Evolutionary conservation across 75 land plant species (phyloP).

Genomic region (Gnetum montanum): DNA sequence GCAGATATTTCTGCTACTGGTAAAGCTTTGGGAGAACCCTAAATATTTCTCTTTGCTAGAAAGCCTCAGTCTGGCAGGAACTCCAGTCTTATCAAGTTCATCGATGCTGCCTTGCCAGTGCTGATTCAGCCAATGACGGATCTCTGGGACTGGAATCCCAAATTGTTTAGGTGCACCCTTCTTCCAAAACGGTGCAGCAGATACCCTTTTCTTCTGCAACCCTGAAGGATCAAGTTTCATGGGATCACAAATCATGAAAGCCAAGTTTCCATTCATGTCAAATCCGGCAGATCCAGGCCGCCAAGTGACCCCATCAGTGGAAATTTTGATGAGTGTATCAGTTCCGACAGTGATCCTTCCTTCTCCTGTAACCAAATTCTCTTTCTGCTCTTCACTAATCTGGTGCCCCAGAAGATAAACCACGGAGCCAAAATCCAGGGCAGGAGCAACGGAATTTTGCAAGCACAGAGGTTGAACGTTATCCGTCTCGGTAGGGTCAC

Average conservation of each 20-base stretch:
- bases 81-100: slow-evolving; percentile 56
- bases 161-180: slow-evolving; percentile 50
- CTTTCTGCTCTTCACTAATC: slow-evolving; percentile 14
- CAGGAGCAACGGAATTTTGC: slow-evolving; percentile 47
- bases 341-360: slow-evolving; percentile 66
- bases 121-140: slow-evolving; percentile 73
- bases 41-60: not conserved
- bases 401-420: slow-evolving; percentile 51
- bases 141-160: slow-evolving; percentile 60
- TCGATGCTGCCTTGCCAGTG: slow-evolving; percentile 74
- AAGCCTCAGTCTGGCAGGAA: slow-evolving; percentile 17
- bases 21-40: not conserved
- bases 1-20: not conserved
- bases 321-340: slow-evolving; percentile 62
- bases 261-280: slow-evolving; percentile 63
- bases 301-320: slow-evolving; percentile 59
- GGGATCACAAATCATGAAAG: slow-evolving; percentile 80
- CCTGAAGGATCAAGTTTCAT: slow-evolving; percentile 68
- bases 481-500: slow-evolving; percentile 39
- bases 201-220: slow-evolving; percentile 32
- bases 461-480: slow-evolving; percentile 46
- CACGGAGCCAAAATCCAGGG: slow-evolving; percentile 40
- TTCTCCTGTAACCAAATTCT: slow-evolving; percentile 52
- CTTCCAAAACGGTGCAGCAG: slow-evolving; percentile 45
- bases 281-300: slow-evolving; percentile 78